These are phyloP conservation scores for Exophiala xenobiotica DNA, from an alignment of 2,329 filamentous ascomycete genomes.

Conservation along the genomic window DNA sequence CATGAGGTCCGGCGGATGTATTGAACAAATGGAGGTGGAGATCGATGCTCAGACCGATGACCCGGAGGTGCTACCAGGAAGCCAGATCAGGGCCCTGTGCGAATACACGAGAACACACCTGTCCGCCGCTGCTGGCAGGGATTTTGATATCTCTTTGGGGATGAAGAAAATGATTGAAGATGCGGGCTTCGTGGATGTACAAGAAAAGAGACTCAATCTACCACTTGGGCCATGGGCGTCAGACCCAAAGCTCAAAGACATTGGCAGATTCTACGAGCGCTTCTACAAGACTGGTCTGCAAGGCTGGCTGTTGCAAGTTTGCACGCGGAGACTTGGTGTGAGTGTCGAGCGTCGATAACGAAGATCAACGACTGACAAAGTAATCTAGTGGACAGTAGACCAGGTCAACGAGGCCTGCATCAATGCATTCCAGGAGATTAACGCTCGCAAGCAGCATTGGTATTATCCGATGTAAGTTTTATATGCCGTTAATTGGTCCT, in stretches of 20 bases:
- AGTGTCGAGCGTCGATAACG: constrained; percentile 13
- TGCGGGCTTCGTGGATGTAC: constrained; percentile 48
- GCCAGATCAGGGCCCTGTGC: constrained; percentile 26
- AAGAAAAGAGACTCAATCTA: constrained; percentile 42
- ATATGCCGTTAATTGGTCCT: background rate
- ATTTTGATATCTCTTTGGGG: constrained; percentile 28
- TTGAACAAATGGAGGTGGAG: constrained; percentile 37
- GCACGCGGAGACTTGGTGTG: constrained; percentile 31
- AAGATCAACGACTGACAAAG: background rate
- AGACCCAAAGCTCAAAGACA: constrained; percentile 40
- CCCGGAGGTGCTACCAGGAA: constrained; percentile 22
- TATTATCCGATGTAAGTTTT: constrained; percentile 17
- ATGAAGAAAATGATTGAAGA: constrained; percentile 35
- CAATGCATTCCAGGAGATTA: constrained; percentile 26
- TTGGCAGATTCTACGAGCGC: constrained; percentile 35
- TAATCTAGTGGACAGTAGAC: constrained; percentile 33
- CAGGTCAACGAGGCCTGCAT: constrained; percentile 30
- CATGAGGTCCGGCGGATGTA: constrained; percentile 39
- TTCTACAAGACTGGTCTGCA: constrained; percentile 34
- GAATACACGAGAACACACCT: constrained; percentile 22
- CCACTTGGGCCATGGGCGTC: constrained; percentile 45
- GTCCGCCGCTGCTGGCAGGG: constrained; percentile 29
- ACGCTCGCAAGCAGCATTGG: constrained; percentile 20
- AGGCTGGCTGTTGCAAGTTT: constrained; percentile 32
- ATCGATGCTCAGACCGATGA: constrained; percentile 31